Base-by-base conservation (phyloP, 257 asterid species). In the Salvia splendens region DNA sequence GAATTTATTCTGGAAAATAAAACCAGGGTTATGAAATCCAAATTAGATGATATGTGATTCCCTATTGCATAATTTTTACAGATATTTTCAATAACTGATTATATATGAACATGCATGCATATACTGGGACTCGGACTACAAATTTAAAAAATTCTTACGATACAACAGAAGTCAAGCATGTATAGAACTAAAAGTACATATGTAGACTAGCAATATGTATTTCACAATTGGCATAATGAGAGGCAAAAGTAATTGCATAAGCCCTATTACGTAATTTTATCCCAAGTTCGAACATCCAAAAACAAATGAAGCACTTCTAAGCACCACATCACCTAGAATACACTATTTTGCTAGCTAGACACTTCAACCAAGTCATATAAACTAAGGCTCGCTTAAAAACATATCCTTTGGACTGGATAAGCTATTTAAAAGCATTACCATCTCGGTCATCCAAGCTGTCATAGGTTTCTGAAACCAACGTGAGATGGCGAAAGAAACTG, bases 361-460 rank as follows among this genome's bases (percentile, higher is more conserved):
- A 40, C 45, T 40, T 40, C 55, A 2, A 52, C 71, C 77, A 43
- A n/a, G 10, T 17, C 36, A 45, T 9, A 38, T 7, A 15, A 30
- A 36, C 7, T 14, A 60, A 24, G 67, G 15, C 3, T 70, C 5
- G n/a, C 8, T 11, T 28, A 54, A 33, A 33, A 33, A 45, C 9
- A 28, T 46, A 55, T 24, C 35, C 24, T 7, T 24, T 43, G 28
- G 24, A 6, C 24, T 48, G 8, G 8, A 50, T 10, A 15, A 61
- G 12, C 64, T 40, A 38, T 30, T 51, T 43, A 14, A 47, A 62
- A 40, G 47, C 35, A 53, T 65, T 89, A 92, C 98, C 96, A 79
- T 92, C 98, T 30, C 84, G 83, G 58, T 92, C 95, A 79, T 92
- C 98, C 87, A 92, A 79, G 82, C 86, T 68, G 68, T 89, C 89